phyloP scores from a whole-genome alignment of 108 stramenopile species.

The Cyclotella baltica region DNA sequence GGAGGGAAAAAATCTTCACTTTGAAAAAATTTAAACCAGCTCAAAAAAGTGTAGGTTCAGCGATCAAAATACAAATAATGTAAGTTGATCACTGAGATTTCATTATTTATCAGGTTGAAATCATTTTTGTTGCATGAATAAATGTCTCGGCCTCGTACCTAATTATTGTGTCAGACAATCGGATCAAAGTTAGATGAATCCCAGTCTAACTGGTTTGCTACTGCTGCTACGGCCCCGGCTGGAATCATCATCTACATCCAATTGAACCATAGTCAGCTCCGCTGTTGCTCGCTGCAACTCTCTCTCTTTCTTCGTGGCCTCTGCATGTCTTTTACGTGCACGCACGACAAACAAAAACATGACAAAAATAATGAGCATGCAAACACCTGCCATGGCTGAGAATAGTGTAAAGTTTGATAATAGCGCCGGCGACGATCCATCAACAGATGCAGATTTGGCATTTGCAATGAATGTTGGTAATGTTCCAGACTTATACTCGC shows the following conservation, averaged over 20 bases:
- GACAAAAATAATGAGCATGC: slow-evolving; percentile 21
- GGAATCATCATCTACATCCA: slow-evolving; percentile 11
- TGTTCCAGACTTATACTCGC: slow-evolving; percentile 44
- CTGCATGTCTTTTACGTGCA: slow-evolving; percentile 17
- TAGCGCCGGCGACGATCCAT: neutral
- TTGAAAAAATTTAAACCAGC: too few species aligned
- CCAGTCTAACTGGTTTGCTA: neutral
- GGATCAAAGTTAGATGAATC: too few species aligned
- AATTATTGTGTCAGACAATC: too few species aligned
- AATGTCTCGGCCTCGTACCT: too few species aligned
- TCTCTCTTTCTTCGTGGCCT: slow-evolving; percentile 21
- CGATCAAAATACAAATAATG: too few species aligned
- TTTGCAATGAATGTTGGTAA: slow-evolving; percentile 6
- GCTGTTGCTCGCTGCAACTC: slow-evolving; percentile 42
- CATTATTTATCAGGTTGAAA: too few species aligned
- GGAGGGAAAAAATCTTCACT: too few species aligned
- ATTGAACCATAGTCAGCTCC: slow-evolving; percentile 37
- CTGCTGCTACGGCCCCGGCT: too few species aligned
- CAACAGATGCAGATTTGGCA: neutral
- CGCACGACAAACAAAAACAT: slow-evolving; percentile 26
- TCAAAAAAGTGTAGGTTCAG: too few species aligned
- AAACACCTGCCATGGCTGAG: slow-evolving; percentile 20
- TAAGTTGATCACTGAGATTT: too few species aligned
- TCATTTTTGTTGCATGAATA: too few species aligned
- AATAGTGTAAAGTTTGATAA: slow-evolving; percentile 13